Percentiles rank a stretch among this genome's conserved stretches.
These are phyloP conservation scores for Vaccinium vitisidaea DNA, from an alignment of 148 eudicot species.

Conservation along the genomic window DNA sequence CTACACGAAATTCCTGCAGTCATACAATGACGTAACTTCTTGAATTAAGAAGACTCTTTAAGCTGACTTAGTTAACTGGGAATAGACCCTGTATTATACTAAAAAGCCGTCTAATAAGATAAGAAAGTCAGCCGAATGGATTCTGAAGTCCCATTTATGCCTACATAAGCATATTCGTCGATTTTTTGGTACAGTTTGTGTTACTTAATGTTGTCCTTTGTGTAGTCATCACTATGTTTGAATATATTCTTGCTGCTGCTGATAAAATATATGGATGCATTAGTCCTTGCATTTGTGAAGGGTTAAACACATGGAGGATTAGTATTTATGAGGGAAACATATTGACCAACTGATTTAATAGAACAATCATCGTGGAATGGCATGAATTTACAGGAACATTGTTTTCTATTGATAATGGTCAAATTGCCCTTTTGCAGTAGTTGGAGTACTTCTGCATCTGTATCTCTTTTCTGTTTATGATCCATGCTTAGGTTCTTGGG, in stretches of 20 bases:
- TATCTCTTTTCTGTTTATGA: background rate
- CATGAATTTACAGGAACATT: background rate
- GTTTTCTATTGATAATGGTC: background rate
- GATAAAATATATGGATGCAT: background rate
- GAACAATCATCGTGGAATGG: background rate
- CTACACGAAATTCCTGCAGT: background rate
- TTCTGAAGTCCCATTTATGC: background rate
- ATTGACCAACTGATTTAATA: background rate
- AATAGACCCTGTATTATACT: background rate
- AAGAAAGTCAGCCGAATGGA: background rate
- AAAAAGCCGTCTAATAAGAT: background rate
- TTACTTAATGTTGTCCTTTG: background rate
- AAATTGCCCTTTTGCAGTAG: background rate
- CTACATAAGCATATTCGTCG: background rate
- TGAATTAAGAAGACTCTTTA: background rate
- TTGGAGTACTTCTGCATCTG: background rate
- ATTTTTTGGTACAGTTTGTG: background rate
- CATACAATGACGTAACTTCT: background rate
- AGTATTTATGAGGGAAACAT: background rate
- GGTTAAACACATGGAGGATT: background rate
- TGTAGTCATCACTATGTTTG: background rate
- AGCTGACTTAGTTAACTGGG: background rate
- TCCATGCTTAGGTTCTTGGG: background rate
- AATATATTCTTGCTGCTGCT: background rate
- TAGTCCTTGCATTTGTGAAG: background rate